phyloP scores from a whole-genome alignment of 2,329 filamentous ascomycete genomes.

The Ascochyta pisi region DNA sequence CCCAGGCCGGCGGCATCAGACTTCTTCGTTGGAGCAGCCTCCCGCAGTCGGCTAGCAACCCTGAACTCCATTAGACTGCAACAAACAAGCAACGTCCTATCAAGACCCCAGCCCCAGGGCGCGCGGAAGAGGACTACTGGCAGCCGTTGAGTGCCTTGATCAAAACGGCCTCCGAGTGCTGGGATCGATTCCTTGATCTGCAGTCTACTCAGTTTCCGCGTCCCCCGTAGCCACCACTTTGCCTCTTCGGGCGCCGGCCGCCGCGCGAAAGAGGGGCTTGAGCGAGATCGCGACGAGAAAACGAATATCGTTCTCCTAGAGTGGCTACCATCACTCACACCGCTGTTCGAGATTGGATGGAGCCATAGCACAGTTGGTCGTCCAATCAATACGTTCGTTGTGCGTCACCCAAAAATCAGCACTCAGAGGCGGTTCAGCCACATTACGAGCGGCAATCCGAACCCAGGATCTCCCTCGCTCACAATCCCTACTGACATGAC shows the following conservation, averaged over 20 bases:
- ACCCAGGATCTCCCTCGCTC: conserved; percentile 3
- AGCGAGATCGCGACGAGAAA: conserved; percentile 15
- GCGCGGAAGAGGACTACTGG: conserved; percentile 10
- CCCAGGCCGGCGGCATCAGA: conserved; percentile 6
- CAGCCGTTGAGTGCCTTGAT: conserved; percentile 12
- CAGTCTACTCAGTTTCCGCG: conserved; percentile 5
- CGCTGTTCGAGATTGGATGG: conserved; percentile 5
- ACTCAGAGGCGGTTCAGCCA: not conserved
- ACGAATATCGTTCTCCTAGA: conserved; percentile 11
- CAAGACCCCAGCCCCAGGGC: not conserved
- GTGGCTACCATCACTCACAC: not conserved
- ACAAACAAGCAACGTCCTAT: conserved; percentile 6
- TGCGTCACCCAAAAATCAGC: not conserved
- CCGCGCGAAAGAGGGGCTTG: not conserved
- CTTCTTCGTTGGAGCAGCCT: conserved; percentile 3
- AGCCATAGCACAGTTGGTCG: not conserved
- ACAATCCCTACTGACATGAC: conserved; percentile 10
- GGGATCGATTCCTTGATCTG: conserved; percentile 13
- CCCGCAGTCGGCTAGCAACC: not conserved
- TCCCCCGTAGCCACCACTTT: conserved; percentile 12
- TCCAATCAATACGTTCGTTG: not conserved
- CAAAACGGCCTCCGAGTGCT: conserved; percentile 4
- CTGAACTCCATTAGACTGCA: not conserved
- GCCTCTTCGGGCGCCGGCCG: not conserved
- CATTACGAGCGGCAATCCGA: not conserved